phyloP scores from a whole-genome alignment of 805 yeast genomes.

The Kuraishia cidri region DNA sequence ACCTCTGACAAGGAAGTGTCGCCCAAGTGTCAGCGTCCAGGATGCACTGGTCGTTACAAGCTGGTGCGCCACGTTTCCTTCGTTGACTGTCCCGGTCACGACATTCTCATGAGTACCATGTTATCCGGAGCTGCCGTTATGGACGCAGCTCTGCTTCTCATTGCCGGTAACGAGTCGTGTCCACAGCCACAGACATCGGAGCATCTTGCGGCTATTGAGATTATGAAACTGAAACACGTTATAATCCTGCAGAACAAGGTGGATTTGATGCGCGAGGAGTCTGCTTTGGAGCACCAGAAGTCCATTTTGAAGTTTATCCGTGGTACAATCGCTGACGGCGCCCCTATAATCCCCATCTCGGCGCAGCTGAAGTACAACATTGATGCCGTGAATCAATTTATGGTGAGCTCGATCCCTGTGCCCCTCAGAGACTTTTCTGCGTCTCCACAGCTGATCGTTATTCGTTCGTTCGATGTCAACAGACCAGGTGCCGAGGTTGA shows the following conservation, averaged over 20 bases:
- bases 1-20: slow-evolving; percentile 90
- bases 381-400: slow-evolving; percentile 96
- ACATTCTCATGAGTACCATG: slow-evolving; percentile 99
- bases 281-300: slow-evolving; percentile 92
- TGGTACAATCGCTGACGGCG: slow-evolving; percentile 99
- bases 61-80: slow-evolving; percentile 95
- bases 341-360: slow-evolving; percentile 97
- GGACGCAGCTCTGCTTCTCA: slow-evolving; percentile 96
- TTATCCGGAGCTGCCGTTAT: slow-evolving; percentile 99
- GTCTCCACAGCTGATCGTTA: slow-evolving; percentile 91
- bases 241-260: slow-evolving; percentile 96
- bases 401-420: slow-evolving; percentile 91
- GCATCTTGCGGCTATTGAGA: slow-evolving; percentile 98
- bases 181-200: slow-evolving; percentile 99
- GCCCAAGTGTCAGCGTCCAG: slow-evolving; percentile 86
- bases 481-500: slow-evolving; percentile 98
- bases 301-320: slow-evolving; percentile 86
- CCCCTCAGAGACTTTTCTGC: slow-evolving; percentile 94
- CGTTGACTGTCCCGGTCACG: slow-evolving; percentile 99
- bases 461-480: slow-evolving; percentile 97
- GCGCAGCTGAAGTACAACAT: slow-evolving; percentile 98
- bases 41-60: slow-evolving; percentile 82
- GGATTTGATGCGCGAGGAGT: slow-evolving; percentile 95
- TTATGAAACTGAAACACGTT: slow-evolving; percentile 96
- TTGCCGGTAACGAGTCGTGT: slow-evolving; percentile 98